phyloP scores from a whole-genome alignment of 2,329 filamentous ascomycete species.

The Gyromitra esculenta region DNA sequence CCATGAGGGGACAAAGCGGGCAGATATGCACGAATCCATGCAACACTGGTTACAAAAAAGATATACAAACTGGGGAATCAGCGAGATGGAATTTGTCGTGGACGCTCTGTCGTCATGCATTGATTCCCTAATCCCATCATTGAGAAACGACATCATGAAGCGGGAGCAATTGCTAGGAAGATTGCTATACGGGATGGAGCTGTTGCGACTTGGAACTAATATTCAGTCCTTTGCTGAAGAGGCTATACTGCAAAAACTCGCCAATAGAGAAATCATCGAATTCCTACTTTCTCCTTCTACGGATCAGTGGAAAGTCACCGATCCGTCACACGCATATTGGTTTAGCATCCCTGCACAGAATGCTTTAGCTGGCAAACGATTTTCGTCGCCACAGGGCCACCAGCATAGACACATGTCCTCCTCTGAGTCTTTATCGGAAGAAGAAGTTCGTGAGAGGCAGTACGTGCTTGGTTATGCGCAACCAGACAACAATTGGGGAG shows the following conservation, averaged over 20 bases:
- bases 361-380: not conserved
- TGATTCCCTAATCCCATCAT: constrained; percentile 21
- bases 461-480: not conserved
- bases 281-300: not conserved
- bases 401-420: not conserved
- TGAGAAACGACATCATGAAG: not conserved
- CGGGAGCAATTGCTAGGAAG: constrained; percentile 21
- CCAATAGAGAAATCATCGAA: constrained; percentile 12
- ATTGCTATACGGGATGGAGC: constrained; percentile 36
- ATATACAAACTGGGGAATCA: constrained; percentile 47
- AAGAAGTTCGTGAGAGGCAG: not conserved
- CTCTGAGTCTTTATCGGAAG: not conserved
- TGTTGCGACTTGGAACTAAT: constrained; percentile 3
- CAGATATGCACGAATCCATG: constrained; percentile 5
- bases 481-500: not conserved
- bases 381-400: not conserved
- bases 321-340: constrained; percentile 22
- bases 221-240: not conserved
- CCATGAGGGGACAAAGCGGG: not conserved
- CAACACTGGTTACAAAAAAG: constrained; percentile 30
- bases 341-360: constrained; percentile 20
- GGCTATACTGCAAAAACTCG: not conserved
- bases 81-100: constrained; percentile 47
- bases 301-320: constrained; percentile 28
- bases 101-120: constrained; percentile 34